Base-by-base conservation (phyloP, 345 rosid genomes). In the Melastoma malabathricum region DNA sequence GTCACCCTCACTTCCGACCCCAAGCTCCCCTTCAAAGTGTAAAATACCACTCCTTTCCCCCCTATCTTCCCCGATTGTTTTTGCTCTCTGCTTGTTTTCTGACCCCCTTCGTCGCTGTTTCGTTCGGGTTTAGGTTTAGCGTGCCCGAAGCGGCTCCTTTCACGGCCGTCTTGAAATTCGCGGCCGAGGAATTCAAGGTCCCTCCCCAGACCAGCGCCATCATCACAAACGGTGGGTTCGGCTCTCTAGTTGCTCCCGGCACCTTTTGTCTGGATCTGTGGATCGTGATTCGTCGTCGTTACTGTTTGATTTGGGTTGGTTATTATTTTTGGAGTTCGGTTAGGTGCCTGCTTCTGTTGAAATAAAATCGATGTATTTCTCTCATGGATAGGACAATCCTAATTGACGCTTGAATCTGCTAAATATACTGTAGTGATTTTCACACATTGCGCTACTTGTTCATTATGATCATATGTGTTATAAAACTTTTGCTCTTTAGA, bases 161-260 rank as follows among this genome's bases (percentile, higher is more conserved):
- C 70, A 89, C 96, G 25, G 98, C 96, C 57, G 96, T 92, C 43
- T 55, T 87, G 72, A 87, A 87, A 66, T 87, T 87, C 69, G 93
- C 93, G 0, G 95, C 96, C 5, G 96, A 92, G 73, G 98, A 92
- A 70, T 92, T 92, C 70, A 92, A 92, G 73, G 96, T 87, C 50
- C 96, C 96, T 64, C 96, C 96, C 0, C 98, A 87, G 56, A 92
- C 98, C 58, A 92, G 98, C 77, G 96, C 96, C 47, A 92, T 92
- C 82, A 92, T 92, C 72, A 87, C 98, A 52, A 92, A 87, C 56
- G 98, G 96, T 92, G 72, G 15, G 8, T 39, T 59, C n/a, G 47
- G 53, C 17, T 57, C 47, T 12, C 50, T 15, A 18, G 12, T 39
- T 41, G 52, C 47, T 31, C 44, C 8, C 49, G 19, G 5, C 3